Evolutionary conservation across 2,329 filamentous ascomycete genomes (phyloP), one percentile per base, ranked within the genome.

Genomic region (Magnaporthiopsis incrustans): DNA sequence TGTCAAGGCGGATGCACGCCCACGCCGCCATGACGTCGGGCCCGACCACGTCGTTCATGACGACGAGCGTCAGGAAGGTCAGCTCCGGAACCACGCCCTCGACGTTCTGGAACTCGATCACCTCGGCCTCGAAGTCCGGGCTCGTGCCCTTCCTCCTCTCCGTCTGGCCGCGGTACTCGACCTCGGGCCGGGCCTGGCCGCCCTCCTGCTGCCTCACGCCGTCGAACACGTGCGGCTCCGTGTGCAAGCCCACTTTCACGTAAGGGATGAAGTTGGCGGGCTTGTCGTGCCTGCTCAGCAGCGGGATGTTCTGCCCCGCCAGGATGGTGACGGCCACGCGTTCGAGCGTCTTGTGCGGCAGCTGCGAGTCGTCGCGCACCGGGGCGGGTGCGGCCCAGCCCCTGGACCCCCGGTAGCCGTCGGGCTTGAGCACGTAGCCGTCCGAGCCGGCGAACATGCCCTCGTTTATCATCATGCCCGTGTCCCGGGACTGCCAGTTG

Each of bases 381-480:
- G 74, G 72, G 2, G 30, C 30, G 30, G 30, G 3, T 3, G 5
- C 27, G 65, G 76, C 76, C 44, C 73, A 38, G 38, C 68, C 61
- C 63, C 74, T 76, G 50, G 66, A 65, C n/a, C 71, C 75, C 25
- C 78, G 76, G 70, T 78, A 80, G 12, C 77, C 90, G 67, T 83
- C 77, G 0, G 93, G 93, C 75, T 97, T 97, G 57, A 96, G 80
- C 1, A 95, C 87, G 79, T 92, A 97, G 27, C 93, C 93, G n/a
- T 82, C 82, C 0, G 90, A 91, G 14, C 89, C 90, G 2, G 86
- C 84, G 75, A 97, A 97, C 91, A 96, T 95, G 69, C 86, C 93
- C 72, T 95, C 88, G 72, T 97, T 97, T 15, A 97, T 83, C 94
- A 97, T 98, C 88, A 96, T 96, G 44, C 91, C 92, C 69, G 91